Percentiles rank a stretch among this genome's conserved stretches.
Conservation (phyloP, 2,329 filamentous ascomycete genomes). For the Xylariaceae sp. region DNA sequence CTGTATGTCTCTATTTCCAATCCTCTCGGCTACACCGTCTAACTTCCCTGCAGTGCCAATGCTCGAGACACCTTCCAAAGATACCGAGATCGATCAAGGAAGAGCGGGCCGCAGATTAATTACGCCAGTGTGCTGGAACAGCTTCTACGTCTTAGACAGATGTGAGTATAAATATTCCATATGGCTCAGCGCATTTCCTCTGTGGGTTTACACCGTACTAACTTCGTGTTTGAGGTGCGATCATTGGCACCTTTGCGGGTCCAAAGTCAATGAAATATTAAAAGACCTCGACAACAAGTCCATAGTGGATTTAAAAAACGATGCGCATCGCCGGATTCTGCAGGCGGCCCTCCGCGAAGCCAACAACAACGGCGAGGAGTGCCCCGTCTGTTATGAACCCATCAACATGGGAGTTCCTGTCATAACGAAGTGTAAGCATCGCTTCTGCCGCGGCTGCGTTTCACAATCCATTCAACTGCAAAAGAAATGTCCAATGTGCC, state of each 20-base stretch:
- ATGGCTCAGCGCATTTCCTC: too few species aligned
- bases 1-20: conserved; percentile 40
- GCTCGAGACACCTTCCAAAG: conserved; percentile 67
- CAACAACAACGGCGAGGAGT: conserved; percentile 79
- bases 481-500: conserved; percentile 81
- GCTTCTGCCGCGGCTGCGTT: conserved; percentile 73
- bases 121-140: conserved; percentile 78
- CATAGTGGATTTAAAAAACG: conserved; percentile 64
- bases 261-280: conserved; percentile 70
- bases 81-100: conserved; percentile 33
- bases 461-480: conserved; percentile 68
- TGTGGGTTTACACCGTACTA: too few species aligned
- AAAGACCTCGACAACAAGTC: conserved; percentile 63
- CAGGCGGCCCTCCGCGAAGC: conserved; percentile 72
- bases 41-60: conserved; percentile 49
- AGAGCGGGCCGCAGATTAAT: conserved; percentile 31
- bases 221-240: conserved; percentile 55
- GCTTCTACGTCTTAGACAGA: conserved; percentile 75
- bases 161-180: conserved; percentile 35
- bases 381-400: conserved; percentile 73
- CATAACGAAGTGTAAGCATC: conserved; percentile 81
- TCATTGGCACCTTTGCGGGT: conserved; percentile 78
- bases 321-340: conserved; percentile 68
- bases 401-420: conserved; percentile 60
- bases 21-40: conserved; percentile 13